Evolutionary conservation across 139 green algal species (phyloP).

Genomic region (Chlorella ohadii): DNA sequence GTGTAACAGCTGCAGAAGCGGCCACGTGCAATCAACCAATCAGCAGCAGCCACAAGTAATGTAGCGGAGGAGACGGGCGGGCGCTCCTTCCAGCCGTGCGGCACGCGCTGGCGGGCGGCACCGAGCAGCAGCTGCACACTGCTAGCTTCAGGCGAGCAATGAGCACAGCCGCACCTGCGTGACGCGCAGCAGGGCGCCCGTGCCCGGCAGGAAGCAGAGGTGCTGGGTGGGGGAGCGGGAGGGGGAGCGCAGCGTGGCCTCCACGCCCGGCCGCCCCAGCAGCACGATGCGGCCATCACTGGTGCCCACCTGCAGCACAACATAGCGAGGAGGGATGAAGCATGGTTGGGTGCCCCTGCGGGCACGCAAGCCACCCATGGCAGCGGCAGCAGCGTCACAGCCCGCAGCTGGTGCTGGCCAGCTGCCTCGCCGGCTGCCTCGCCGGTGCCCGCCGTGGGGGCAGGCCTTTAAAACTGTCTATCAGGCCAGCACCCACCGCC

Average conservation of each 20-base stretch:
- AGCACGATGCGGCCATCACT: slow-evolving; percentile 60
- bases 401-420: not conserved
- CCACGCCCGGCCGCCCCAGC: slow-evolving; percentile 53
- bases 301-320: slow-evolving; percentile 49
- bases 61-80: too few species aligned
- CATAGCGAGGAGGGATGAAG: too few species aligned
- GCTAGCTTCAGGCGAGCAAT: too few species aligned
- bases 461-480: too few species aligned
- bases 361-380: not conserved
- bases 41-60: too few species aligned
- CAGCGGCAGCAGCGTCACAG: not conserved
- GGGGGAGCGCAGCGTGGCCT: slow-evolving; percentile 34
- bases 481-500: slow-evolving; percentile 40
- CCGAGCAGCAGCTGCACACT: too few species aligned
- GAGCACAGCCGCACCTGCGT: slow-evolving; percentile 39
- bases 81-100: too few species aligned
- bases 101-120: too few species aligned
- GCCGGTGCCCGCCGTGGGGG: not conserved
- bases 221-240: slow-evolving; percentile 41
- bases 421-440: not conserved
- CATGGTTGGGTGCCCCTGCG: not conserved
- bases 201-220: slow-evolving; percentile 54
- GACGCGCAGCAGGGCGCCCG: slow-evolving; percentile 53
- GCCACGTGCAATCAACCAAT: too few species aligned
- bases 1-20: too few species aligned